Evolutionary conservation across 1,284 basidiomycete genomes (phyloP), one percentile per base, ranked within the genome.

Genomic region (Ganoderma resinaceum): DNA sequence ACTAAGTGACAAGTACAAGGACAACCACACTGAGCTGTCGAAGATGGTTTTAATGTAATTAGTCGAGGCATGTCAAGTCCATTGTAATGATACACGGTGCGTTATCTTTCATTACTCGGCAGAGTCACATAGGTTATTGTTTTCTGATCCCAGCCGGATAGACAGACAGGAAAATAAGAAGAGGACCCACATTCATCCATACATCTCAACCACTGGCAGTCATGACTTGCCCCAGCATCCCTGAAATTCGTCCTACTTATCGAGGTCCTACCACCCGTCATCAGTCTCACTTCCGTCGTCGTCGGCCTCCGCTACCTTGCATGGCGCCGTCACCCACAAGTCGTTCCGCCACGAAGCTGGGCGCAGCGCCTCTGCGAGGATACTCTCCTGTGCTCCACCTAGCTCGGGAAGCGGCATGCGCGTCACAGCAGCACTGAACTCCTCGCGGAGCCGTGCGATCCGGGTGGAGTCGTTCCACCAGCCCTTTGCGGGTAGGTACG

Each of bases 201-300:
- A 72, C 53, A 83, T 83, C 72, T 82, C 81, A 14, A 84, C 80
- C 23, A 84, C 83, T n/a, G n/a, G n/a, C n/a, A n/a, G n/a, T 82
- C 82, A 84, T 7, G 83, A 83, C 65, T 84, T 85, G 1, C 84
- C 78, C 0, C 83, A 82, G 3, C 83, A 77, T 53, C 64, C 76
- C 14, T 79, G 6, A 6, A 84, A 75, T 64, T 84, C 83, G 0
- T 78, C 40, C 40, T 20, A 18, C 9, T 46, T 4, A 46, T 46
- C n/a, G 11, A n/a, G 18, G 20, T n/a, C 7, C 20, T 43, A 43
- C 18, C 18, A 43, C 20, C 42, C 1, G 79, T 81, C 68, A 84
- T 31, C 52, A 8, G 2, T 11, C 52, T 26, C 52, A 6, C 52
- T 14, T 31, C 46, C 20, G n/a, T 49, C 46, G 42, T 52, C 49